Conservation (phyloP, 805 yeast species). For the Saccharomycopsis fermentans region DNA sequence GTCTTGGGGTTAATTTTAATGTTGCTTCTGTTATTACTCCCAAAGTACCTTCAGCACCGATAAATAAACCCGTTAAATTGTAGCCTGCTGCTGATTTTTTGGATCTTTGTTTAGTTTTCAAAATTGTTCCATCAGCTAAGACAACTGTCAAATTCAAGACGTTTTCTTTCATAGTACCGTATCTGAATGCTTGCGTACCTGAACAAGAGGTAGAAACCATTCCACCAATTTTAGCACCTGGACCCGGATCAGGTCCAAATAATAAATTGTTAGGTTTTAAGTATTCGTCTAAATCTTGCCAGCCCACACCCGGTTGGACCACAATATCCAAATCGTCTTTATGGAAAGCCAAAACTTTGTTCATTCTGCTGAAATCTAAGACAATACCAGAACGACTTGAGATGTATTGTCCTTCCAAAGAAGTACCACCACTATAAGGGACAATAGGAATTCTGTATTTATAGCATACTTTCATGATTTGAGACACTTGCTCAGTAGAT, state of each 20-base stretch:
- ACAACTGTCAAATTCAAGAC: conserved; percentile 62
- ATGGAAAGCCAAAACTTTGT: conserved; percentile 45
- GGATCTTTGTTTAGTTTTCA: conserved; percentile 67
- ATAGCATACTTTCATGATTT: conserved; percentile 52
- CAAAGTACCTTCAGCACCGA: conserved; percentile 73
- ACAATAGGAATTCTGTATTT: conserved; percentile 56
- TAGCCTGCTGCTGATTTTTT: conserved; percentile 75
- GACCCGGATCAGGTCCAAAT: conserved; percentile 74
- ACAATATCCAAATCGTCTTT: conserved; percentile 58
- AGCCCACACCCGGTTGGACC: conserved; percentile 72
- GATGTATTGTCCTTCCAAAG: conserved; percentile 73
- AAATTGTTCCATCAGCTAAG: conserved; percentile 67
- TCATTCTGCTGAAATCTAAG: conserved; percentile 52
- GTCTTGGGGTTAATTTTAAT: conserved; percentile 55
- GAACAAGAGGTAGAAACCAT: conserved; percentile 71
- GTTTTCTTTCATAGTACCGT: conserved; percentile 75
- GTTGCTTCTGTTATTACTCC: conserved; percentile 76
- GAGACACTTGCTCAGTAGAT: conserved; percentile 56
- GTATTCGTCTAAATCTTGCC: conserved; percentile 58
- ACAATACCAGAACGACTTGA: conserved; percentile 59
- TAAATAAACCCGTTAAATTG: conserved; percentile 62
- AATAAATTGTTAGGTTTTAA: conserved; percentile 39
- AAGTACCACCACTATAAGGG: conserved; percentile 73
- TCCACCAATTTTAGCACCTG: conserved; percentile 75
- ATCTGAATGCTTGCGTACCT: conserved; percentile 69